Percentiles rank a stretch among this genome's conserved stretches.
These are phyloP conservation scores for Pleurotus platypus DNA, from an alignment of 768 basidiomycete genomes.

Conservation along the genomic window DNA sequence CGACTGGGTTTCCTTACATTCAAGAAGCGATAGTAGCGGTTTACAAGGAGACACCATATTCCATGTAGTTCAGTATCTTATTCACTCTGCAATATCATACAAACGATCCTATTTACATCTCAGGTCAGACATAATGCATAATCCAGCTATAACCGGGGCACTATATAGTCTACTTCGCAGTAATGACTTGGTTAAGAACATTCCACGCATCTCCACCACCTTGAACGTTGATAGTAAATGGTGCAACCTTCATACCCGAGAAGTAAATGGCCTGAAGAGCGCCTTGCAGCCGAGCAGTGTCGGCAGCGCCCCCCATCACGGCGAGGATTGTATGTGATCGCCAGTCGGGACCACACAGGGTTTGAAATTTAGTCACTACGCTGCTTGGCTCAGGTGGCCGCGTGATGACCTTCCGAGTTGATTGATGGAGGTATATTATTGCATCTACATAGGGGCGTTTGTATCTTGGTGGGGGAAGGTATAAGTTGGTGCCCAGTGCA, in stretches of 20 bases:
- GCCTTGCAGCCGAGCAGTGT: not conserved
- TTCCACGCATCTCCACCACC: not conserved
- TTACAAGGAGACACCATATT: too few relatives aligned
- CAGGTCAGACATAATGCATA: too few relatives aligned
- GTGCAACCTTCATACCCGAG: not conserved
- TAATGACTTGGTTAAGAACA: not conserved
- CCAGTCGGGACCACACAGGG: not conserved
- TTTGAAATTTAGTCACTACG: not conserved
- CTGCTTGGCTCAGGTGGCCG: not conserved
- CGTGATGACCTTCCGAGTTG: not conserved
- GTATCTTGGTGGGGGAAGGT: not conserved
- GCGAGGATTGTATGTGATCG: not conserved
- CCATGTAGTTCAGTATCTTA: too few relatives aligned
- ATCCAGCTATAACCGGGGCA: too few relatives aligned
- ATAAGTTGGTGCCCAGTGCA: not conserved
- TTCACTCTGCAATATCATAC: too few relatives aligned
- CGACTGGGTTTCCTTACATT: not conserved
- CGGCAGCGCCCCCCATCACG: not conserved
- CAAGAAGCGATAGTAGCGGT: too few relatives aligned
- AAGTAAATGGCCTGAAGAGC: not conserved
- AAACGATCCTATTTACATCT: too few relatives aligned
- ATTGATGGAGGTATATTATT: not conserved
- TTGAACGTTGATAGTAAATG: not conserved
- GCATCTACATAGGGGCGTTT: not conserved
- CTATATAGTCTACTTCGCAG: too few relatives aligned